phyloP scores from a whole-genome alignment of 306 rosid genomes.

The Gastrolobium villosum region DNA sequence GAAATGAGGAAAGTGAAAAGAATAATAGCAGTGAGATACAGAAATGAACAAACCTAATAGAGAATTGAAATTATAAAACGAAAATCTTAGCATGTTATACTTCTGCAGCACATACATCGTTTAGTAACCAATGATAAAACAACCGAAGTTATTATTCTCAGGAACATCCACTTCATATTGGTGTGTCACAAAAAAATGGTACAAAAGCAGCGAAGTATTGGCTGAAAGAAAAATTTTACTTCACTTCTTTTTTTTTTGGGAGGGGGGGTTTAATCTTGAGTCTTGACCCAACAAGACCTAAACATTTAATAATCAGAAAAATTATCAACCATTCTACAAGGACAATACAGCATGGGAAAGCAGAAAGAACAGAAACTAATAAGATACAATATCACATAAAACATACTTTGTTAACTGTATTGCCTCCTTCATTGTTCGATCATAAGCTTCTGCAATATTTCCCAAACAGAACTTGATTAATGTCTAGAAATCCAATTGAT shows the following conservation, averaged over 20 bases:
- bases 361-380: slow-evolving; percentile 15
- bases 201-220: not conserved
- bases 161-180: not conserved
- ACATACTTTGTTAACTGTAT: slow-evolving; percentile 72
- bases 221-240: slow-evolving; percentile 12
- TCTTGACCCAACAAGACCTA: not conserved
- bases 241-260: not conserved
- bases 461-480: slow-evolving; percentile 42
- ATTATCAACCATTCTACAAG: slow-evolving; percentile 13
- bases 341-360: slow-evolving; percentile 1
- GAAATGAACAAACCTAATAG: slow-evolving; percentile 21
- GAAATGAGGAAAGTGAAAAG: slow-evolving; percentile 26
- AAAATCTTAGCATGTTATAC: not conserved
- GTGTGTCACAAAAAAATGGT: not conserved
- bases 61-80: slow-evolving; percentile 8
- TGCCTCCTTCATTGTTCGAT: slow-evolving; percentile 78
- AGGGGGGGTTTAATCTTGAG: not conserved
- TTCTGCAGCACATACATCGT: not conserved
- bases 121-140: not conserved
- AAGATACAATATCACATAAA: not conserved
- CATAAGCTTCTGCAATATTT: slow-evolving; percentile 76
- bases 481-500: slow-evolving; percentile 1
- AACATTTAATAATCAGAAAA: not conserved
- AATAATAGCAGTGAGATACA: not conserved
- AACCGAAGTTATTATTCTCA: not conserved